Evolutionary conservation across 2,329 filamentous ascomycete species (phyloP), one percentile per base, ranked within the genome.

Genomic region (Phialemoniopsis sp.): DNA sequence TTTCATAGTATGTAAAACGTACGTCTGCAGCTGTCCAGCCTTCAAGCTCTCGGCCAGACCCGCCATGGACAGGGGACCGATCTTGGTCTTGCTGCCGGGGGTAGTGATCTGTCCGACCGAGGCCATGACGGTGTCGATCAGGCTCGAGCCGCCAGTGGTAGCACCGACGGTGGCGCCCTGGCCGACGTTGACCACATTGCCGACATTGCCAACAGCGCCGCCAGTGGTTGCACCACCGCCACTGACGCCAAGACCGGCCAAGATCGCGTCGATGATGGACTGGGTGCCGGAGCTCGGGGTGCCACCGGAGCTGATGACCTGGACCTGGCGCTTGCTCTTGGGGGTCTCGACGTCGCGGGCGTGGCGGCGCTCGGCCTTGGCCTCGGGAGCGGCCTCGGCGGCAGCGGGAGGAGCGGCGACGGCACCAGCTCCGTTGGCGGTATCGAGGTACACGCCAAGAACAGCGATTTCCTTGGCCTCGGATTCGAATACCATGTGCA

Each of bases 401-500:
- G 37, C 43, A 29, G 46, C 40, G 15, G 39, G 43, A 5, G 45
- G 42, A 4, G 40, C 35, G 32, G 42, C 38, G 15, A 41, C 36
- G 3, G 48, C 38, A 26, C 44, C 51, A 13, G 46, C 47, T 9
- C 49, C 48, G 29, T 55, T 54, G 43, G 58, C 56, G 19, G 67
- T 49, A 43, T 67, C 64, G 45, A 71, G 57, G 54, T 68, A 70
- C 36, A 62, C 54, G 36, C 66, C 67, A 29, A 72, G 54, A 43
- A 71, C 68, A 26, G 66, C 65, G 29, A 70, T 60, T 39, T 67
- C 52, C 13, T 55, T 46, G 29, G 51, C 53, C 12, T 63, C 59
- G 13, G 63, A 63, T 51, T 72, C 62, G 53, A 76, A 78, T 31
- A 82, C 78, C 66, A 81, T 76, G 60, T 82, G 78, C 58, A 71